These are phyloP conservation scores for Colletotrichum limetticola DNA, from an alignment of 2,329 filamentous ascomycete genomes.

Conservation along the genomic window DNA sequence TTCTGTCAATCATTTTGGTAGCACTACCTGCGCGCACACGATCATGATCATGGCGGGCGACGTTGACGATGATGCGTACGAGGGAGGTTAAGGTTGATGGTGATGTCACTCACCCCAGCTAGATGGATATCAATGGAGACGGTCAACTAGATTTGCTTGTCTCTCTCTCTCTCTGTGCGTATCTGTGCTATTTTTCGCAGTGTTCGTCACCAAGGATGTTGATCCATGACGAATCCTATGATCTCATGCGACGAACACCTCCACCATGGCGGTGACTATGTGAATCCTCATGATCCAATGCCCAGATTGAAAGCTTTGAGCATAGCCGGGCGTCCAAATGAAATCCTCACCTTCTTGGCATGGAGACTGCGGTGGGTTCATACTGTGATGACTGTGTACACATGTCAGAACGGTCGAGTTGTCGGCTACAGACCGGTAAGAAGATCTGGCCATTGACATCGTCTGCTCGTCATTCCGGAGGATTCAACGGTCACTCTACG, in stretches of 20 bases:
- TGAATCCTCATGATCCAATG: not conserved
- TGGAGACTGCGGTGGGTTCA: not conserved
- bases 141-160: not conserved
- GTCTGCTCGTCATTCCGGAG: not conserved
- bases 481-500: not conserved
- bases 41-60: not conserved
- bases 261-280: not conserved
- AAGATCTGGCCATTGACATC: not conserved
- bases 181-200: not conserved
- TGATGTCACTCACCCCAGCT: constrained; percentile 7
- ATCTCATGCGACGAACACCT: constrained; percentile 7
- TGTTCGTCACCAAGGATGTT: not conserved
- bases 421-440: not conserved
- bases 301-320: not conserved
- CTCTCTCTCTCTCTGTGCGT: not conserved
- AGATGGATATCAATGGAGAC: not conserved
- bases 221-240: constrained; percentile 20
- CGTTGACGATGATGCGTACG: constrained; percentile 5
- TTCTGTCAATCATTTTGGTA: not conserved
- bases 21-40: not conserved
- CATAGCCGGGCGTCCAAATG: not conserved
- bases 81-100: not conserved
- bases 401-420: not conserved
- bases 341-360: not conserved
- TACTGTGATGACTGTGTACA: not conserved